Base-by-base conservation (phyloP, 2,329 filamentous ascomycete species). In the Pseudopithomyces chartarum region DNA sequence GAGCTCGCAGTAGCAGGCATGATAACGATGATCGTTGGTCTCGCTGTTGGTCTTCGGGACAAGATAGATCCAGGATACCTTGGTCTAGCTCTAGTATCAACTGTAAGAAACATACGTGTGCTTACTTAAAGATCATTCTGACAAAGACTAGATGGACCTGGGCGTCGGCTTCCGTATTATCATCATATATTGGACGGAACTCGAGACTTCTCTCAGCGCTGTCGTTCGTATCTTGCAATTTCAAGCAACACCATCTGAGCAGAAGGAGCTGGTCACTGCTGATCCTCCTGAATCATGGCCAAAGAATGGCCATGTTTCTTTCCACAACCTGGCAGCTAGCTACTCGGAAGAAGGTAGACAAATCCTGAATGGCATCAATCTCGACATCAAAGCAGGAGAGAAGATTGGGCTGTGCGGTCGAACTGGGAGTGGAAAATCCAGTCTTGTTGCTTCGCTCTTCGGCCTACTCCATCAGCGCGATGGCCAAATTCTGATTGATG, bases 171-270 rank as follows among this genome's bases (percentile, higher is more conserved):
- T 53, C 82, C 96, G 29, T 96, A 97, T 73, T 87, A 92, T 1
- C 86, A 90, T 74, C 96, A 96, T 70, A 1, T 76, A 74, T n/a
- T 86, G 82, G 82, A 85, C 83, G 1, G 75, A 76, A n/a, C 69
- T 86, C 22, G 93, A 97, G 77, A 93, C 97, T 76, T 97, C 96
- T 78, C 97, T 97, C 92, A 97, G 97, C 76, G 92, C 92, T 3
- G 92, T 97, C 76, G 90, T 92, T 55, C 84, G 85, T 49, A 84
- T 97, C 61, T 91, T 95, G 79, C 93, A 97, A 73, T 97, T 97
- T 70, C 84, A 97, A 32, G 90, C 96, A 33, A 90, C 92, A 22
- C 93, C 90, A 73, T 92, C 97, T 79, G 93, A 94, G 47, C 90
- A 91, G 5, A 92, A 97, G 74, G 90, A 97, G 61, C 88, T 96